Conservation (phyloP, 2,329 filamentous ascomycete genomes). For the Aspergillus viridinutans region DNA sequence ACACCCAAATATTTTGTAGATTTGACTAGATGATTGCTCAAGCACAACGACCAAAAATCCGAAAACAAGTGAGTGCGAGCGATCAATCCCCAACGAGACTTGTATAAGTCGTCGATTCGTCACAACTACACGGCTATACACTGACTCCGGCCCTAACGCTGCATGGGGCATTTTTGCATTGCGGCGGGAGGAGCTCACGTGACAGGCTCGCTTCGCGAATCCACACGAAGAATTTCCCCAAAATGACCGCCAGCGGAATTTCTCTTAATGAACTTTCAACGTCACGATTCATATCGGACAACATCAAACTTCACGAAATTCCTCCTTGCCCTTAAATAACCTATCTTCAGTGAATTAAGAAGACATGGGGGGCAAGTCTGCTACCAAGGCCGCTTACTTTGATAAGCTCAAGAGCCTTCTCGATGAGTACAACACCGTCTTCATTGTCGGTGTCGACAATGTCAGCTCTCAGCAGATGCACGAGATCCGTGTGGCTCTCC, state of each 20-base stretch:
- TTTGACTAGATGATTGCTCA: neutral
- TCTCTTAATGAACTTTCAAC: slow-evolving; percentile 17
- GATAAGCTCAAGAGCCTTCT: slow-evolving; percentile 98
- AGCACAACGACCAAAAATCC: neutral
- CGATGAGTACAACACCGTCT: slow-evolving; percentile 94
- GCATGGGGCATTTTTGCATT: neutral
- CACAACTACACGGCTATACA: neutral
- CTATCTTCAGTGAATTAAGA: slow-evolving; percentile 87
- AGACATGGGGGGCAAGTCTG: slow-evolving; percentile 98
- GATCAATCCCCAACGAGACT: neutral
- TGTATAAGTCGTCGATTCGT: neutral
- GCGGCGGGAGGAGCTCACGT: slow-evolving; percentile 22
- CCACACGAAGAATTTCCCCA: slow-evolving; percentile 31
- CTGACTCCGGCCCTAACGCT: neutral
- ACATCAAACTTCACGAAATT: slow-evolving; percentile 22
- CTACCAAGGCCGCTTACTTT: slow-evolving; percentile 96
- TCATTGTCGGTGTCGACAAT: slow-evolving; percentile 99
- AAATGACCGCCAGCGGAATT: slow-evolving; percentile 15
- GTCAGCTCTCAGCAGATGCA: slow-evolving; percentile 99
- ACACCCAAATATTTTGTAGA: neutral
- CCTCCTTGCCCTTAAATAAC: slow-evolving; percentile 94
- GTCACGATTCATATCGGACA: slow-evolving; percentile 23
- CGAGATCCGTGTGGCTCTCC: slow-evolving; percentile 93
- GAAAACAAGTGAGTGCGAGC: neutral
- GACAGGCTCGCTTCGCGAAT: slow-evolving; percentile 37